A percentile compares a stretch with the other conserved stretches of the same genome.
phyloP scores from a whole-genome alignment of 768 basidiomycete genomes.

The Leucogyrophana mollusca region DNA sequence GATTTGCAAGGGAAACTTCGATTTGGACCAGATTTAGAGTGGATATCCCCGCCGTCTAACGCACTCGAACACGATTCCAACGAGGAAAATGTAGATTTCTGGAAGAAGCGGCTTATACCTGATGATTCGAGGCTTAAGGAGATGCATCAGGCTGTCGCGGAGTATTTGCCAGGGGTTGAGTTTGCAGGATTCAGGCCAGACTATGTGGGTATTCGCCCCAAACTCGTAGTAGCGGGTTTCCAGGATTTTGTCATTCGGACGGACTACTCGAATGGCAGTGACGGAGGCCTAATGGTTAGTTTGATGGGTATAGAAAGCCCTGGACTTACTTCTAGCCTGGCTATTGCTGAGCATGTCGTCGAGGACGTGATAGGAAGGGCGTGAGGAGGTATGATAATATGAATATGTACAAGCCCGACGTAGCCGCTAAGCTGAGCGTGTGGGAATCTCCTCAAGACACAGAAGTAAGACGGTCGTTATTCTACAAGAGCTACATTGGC shows the following conservation, averaged over 20 bases:
- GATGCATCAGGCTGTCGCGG: slow-evolving; percentile 72
- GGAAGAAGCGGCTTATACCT: slow-evolving; percentile 65
- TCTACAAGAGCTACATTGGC: too few species aligned
- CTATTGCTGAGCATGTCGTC: slow-evolving; percentile 82
- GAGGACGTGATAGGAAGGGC: slow-evolving; percentile 48
- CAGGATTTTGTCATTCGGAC: slow-evolving; percentile 78
- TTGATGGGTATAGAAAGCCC: slow-evolving; percentile 91
- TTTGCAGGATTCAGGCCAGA: slow-evolving; percentile 70
- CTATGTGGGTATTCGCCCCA: slow-evolving; percentile 86
- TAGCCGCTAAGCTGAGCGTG: too few species aligned
- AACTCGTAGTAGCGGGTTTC: slow-evolving; percentile 81
- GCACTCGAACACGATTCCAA: slow-evolving; percentile 25
- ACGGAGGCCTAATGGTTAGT: slow-evolving; percentile 60
- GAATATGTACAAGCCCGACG: too few species aligned
- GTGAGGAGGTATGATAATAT: slow-evolving; percentile 1
- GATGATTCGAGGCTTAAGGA: slow-evolving; percentile 56
- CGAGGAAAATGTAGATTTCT: slow-evolving; percentile 67
- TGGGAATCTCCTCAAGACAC: too few species aligned
- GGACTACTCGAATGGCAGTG: slow-evolving; percentile 51
- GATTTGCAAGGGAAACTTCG: slow-evolving; percentile 81
- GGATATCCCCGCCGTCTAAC: slow-evolving; percentile 58
- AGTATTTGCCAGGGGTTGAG: slow-evolving; percentile 67
- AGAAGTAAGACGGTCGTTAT: too few species aligned
- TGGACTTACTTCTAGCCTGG: slow-evolving; percentile 84
- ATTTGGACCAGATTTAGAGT: slow-evolving; percentile 93